Conservation (phyloP, 805 yeast species). For the Vanderwaltozyma verrucispora region DNA sequence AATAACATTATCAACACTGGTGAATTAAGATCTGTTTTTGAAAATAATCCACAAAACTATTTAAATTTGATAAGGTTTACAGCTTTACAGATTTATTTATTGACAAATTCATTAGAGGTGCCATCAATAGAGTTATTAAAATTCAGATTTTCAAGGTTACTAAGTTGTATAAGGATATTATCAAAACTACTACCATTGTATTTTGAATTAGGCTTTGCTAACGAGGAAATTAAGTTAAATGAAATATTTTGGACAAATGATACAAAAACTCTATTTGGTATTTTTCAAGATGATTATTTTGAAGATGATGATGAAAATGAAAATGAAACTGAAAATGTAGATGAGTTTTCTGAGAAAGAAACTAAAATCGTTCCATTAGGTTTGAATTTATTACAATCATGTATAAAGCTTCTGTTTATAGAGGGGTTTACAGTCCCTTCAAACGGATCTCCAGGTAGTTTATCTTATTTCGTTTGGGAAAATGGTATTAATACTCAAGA, state of each 20-base stretch:
- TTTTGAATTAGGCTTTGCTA: slow-evolving; percentile 38
- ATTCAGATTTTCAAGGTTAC: slow-evolving; percentile 25
- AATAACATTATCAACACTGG: slow-evolving; percentile 41
- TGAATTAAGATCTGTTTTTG: slow-evolving; percentile 38
- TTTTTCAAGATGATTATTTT: no score
- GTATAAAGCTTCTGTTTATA: slow-evolving; percentile 20
- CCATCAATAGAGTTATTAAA: slow-evolving; percentile 4
- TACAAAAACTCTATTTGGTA: slow-evolving; percentile 3
- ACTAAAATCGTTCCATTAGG: slow-evolving; percentile 27
- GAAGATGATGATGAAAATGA: slow-evolving; percentile 1
- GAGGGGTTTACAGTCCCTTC: slow-evolving; percentile 22
- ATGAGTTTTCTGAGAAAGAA: background rate
- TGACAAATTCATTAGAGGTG: slow-evolving; percentile 11
- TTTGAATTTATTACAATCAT: slow-evolving; percentile 18
- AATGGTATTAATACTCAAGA: slow-evolving; percentile 55
- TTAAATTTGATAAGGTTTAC: slow-evolving; percentile 38
- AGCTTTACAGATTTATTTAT: slow-evolving; percentile 26
- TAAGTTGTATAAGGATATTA: slow-evolving; percentile 55
- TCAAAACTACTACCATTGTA: slow-evolving; percentile 57
- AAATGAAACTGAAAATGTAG: background rate
- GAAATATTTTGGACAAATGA: slow-evolving; percentile 16
- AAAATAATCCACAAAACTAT: slow-evolving; percentile 36
- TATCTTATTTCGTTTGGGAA: slow-evolving; percentile 48
- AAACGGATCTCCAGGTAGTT: slow-evolving; percentile 16
- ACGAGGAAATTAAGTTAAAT: slow-evolving; percentile 25